A percentile compares a stretch with the other conserved stretches of the same genome.
phyloP scores from a whole-genome alignment of 768 basidiomycete genomes.

The Kwoniella heveanensis region DNA sequence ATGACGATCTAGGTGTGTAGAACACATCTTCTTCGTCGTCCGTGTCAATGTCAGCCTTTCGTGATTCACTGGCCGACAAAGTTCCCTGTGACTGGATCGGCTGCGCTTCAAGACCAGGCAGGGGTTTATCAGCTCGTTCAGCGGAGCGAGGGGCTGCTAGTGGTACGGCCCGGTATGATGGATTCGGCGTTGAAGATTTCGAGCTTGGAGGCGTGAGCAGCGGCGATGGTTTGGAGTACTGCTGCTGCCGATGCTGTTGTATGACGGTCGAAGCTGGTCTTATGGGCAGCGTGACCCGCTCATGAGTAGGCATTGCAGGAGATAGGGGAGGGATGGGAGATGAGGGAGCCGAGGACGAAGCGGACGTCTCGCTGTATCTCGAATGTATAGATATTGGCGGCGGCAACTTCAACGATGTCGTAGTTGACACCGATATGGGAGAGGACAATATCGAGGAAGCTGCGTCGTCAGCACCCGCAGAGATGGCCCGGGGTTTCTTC shows the following conservation, averaged over 20 bases:
- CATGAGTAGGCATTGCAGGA: constrained; percentile 10
- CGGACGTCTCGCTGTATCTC: constrained; percentile 30
- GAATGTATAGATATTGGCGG: constrained; percentile 21
- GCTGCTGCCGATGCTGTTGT: no score
- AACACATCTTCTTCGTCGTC: constrained; percentile 34
- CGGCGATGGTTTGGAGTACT: constrained; percentile 15
- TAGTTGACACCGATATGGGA: constrained; percentile 7
- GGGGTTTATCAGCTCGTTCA: no score
- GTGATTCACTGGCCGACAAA: not conserved
- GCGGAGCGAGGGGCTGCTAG: not conserved
- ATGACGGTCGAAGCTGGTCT: constrained; percentile 7
- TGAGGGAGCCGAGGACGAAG: constrained; percentile 37
- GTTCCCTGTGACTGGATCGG: not conserved
- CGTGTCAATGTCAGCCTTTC: not conserved
- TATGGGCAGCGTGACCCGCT: not conserved
- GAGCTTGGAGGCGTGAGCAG: constrained; percentile 35
- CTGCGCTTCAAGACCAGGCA: no score
- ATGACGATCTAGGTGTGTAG: constrained; percentile 33
- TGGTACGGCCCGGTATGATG: not conserved
- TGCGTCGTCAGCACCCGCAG: not conserved
- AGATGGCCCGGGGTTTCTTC: constrained; percentile 23
- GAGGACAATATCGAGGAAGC: constrained; percentile 15
- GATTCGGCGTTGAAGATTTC: constrained; percentile 19
- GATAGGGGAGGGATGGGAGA: constrained; percentile 28
- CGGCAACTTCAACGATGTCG: not conserved